Percentiles rank a stretch among this genome's conserved stretches.
These are phyloP conservation scores for Chenopodium quinoa DNA, from an alignment of 148 eudicot genomes.

Conservation along the genomic window DNA sequence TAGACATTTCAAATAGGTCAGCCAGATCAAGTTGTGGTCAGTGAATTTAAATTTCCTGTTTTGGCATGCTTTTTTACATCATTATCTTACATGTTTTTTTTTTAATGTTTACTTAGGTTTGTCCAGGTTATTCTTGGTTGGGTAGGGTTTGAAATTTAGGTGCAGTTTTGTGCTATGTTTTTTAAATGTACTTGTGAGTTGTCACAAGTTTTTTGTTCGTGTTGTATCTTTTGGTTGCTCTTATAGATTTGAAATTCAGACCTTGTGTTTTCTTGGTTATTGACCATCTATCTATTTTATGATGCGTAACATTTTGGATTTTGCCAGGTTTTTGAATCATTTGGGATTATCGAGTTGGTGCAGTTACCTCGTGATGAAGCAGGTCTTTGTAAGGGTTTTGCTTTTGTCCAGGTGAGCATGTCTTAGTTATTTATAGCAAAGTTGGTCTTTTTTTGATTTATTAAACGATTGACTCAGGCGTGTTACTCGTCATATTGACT, in stretches of 20 bases:
- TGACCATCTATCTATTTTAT: background rate
- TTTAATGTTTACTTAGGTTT: too few relatives aligned
- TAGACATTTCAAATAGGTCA: too few relatives aligned
- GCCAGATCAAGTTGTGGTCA: too few relatives aligned
- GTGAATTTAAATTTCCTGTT: too few relatives aligned
- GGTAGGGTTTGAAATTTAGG: too few relatives aligned
- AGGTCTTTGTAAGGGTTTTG: conserved; percentile 87
- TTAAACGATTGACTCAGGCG: background rate
- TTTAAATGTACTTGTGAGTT: background rate
- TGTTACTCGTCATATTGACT: background rate
- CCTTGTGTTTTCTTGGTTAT: background rate
- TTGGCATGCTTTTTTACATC: too few relatives aligned
- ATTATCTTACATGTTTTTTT: too few relatives aligned
- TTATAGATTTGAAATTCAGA: background rate
- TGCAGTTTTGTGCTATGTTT: too few relatives aligned
- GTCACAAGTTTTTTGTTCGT: background rate
- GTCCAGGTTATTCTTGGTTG: too few relatives aligned
- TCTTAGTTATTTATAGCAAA: background rate
- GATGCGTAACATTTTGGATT: background rate
- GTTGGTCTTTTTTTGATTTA: too few relatives aligned
- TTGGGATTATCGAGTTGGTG: conserved; percentile 87
- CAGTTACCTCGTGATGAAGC: conserved; percentile 80
- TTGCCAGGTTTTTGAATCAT: conserved; percentile 82
- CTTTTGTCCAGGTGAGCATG: conserved; percentile 75
- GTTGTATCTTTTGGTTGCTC: background rate